phyloP scores from a whole-genome alignment of 805 yeast species.

The Clavispora vitiphila region DNA sequence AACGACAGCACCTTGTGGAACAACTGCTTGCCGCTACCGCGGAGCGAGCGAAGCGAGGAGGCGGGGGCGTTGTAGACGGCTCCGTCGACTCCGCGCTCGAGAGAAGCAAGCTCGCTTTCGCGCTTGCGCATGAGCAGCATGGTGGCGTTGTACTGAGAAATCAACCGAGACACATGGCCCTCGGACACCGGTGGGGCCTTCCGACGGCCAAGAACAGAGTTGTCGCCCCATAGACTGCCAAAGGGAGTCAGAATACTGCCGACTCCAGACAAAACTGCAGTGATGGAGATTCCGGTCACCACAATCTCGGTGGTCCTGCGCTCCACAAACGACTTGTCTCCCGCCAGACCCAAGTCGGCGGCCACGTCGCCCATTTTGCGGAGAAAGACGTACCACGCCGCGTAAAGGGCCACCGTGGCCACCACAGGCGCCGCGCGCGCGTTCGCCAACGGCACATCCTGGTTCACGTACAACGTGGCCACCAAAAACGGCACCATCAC shows the following conservation, averaged over 20 bases:
- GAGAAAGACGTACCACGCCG: slow-evolving; percentile 30
- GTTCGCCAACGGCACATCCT: slow-evolving; percentile 14
- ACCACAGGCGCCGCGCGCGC: slow-evolving; percentile 3
- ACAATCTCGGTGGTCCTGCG: slow-evolving; percentile 42
- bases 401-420: slow-evolving; percentile 14
- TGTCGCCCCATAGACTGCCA: neutral
- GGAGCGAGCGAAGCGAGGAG: slow-evolving; percentile 3
- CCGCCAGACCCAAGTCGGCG: slow-evolving; percentile 16
- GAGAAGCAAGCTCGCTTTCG: slow-evolving; percentile 26
- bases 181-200: slow-evolving; percentile 52
- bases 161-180: slow-evolving; percentile 42
- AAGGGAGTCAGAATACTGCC: slow-evolving; percentile 45
- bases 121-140: slow-evolving; percentile 30
- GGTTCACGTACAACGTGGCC: no score
- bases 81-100: slow-evolving; percentile 10
- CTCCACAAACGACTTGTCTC: slow-evolving; percentile 25
- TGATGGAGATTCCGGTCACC: slow-evolving; percentile 45
- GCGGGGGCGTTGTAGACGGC: slow-evolving; percentile 18
- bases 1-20: slow-evolving; percentile 38
- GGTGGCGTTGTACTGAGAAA: slow-evolving; percentile 40
- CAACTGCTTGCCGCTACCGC: slow-evolving; percentile 22
- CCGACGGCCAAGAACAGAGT: neutral
- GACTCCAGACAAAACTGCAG: slow-evolving; percentile 48
- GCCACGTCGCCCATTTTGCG: slow-evolving; percentile 31
- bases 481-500: slow-evolving; percentile 46